Evolutionary conservation across 768 basidiomycete species (phyloP).

Genomic region (Pleurotus tuber-regium): DNA sequence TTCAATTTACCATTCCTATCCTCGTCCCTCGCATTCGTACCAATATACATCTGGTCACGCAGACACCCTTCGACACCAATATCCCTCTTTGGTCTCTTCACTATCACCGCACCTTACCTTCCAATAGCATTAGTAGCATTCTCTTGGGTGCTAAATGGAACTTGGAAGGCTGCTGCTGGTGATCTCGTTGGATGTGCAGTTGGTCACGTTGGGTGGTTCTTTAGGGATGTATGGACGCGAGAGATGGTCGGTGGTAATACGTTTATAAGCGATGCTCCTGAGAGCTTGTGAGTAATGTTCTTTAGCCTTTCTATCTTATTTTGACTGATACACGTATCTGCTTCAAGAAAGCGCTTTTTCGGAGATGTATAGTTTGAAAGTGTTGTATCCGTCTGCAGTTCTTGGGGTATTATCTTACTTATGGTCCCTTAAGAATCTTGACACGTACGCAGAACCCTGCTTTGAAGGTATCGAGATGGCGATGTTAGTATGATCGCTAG

Average conservation of each 20-base stretch:
- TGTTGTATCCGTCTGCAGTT: background rate
- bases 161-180: conserved; percentile 79
- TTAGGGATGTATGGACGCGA: conserved; percentile 84
- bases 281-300: conserved; percentile 53
- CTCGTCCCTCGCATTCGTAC: conserved; percentile 88
- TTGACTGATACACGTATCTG: conserved; percentile 2
- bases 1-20: conserved; percentile 94
- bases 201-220: conserved; percentile 83
- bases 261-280: conserved; percentile 71
- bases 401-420: no score
- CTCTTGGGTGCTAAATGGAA: conserved; percentile 79
- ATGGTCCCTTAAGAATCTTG: no score
- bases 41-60: conserved; percentile 96
- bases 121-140: conserved; percentile 89
- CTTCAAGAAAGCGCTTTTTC: conserved; percentile 63
- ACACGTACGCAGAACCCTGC: no score
- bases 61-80: conserved; percentile 95
- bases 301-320: background rate
- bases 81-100: conserved; percentile 91
- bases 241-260: conserved; percentile 81
- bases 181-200: conserved; percentile 85
- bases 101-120: conserved; percentile 93
- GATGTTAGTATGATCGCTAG: no score
- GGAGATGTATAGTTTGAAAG: conserved; percentile 41
- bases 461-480: no score